Percentiles rank a stretch among this genome's conserved stretches.
Conservation (phyloP, 2,329 filamentous ascomycete species). For the Aureobasidium pullulans region DNA sequence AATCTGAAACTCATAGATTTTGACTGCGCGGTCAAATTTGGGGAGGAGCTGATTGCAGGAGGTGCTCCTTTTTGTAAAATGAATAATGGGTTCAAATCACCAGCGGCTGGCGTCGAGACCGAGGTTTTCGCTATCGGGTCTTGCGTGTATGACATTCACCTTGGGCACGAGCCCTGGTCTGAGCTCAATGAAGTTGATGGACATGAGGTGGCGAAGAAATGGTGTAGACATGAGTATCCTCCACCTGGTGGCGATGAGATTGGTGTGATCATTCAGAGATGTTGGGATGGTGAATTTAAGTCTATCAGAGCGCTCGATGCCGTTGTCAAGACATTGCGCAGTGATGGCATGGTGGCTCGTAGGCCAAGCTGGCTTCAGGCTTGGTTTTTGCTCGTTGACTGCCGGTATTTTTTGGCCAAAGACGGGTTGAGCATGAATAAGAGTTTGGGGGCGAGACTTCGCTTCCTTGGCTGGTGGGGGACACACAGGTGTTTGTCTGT, state of each 20-base stretch:
- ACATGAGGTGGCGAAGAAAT: not conserved
- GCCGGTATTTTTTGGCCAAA: not conserved
- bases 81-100: not conserved
- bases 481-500: no score
- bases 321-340: not conserved
- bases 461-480: no score
- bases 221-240: not conserved
- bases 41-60: not conserved
- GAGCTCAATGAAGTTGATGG: not conserved
- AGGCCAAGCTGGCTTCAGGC: not conserved
- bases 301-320: not conserved
- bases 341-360: not conserved
- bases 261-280: not conserved
- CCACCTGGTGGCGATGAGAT: not conserved
- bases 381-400: not conserved
- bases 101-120: not conserved
- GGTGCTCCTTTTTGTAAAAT: not conserved
- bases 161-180: not conserved
- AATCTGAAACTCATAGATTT: not conserved
- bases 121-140: not conserved
- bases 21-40: not conserved
- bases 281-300: not conserved
- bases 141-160: not conserved
- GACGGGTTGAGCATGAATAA: not conserved
- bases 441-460: not conserved